These are phyloP conservation scores for Curvularia sp. DNA, from an alignment of 2,329 filamentous ascomycete species.

Conservation along the genomic window DNA sequence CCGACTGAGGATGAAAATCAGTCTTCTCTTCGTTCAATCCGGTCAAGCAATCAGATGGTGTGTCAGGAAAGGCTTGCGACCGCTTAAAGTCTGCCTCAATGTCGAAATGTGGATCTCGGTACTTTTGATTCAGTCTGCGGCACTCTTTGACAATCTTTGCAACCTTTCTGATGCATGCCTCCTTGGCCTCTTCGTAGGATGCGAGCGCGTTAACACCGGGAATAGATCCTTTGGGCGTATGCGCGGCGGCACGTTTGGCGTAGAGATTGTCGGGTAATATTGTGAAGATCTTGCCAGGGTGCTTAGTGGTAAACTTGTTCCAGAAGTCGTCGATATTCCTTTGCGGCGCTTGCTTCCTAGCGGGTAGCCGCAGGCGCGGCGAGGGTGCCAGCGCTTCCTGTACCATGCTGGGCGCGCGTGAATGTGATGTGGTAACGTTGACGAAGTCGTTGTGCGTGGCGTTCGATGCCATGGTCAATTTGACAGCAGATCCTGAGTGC, in stretches of 20 bases:
- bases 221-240: conserved; percentile 61
- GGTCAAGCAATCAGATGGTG: conserved; percentile 59
- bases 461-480: conserved; percentile 48
- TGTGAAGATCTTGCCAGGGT: conserved; percentile 74
- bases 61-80: conserved; percentile 41
- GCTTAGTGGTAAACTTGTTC: conserved; percentile 71
- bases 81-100: conserved; percentile 77
- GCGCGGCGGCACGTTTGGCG: conserved; percentile 65
- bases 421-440: conserved; percentile 48
- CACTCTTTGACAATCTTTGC: conserved; percentile 69
- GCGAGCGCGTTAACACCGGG: conserved; percentile 69
- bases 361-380: conserved; percentile 33
- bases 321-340: conserved; percentile 75
- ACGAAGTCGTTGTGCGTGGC: conserved; percentile 48
- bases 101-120: conserved; percentile 86
- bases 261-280: conserved; percentile 74
- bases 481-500: conserved; percentile 20
- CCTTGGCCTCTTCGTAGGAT: conserved; percentile 76
- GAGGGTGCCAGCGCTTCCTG: conserved; percentile 32
- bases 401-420: conserved; percentile 47
- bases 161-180: conserved; percentile 69
- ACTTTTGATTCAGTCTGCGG: conserved; percentile 81
- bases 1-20: conserved; percentile 69
- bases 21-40: conserved; percentile 52
- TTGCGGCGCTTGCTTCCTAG: conserved; percentile 67